These are phyloP conservation scores for Ilex paraguariensis DNA, from an alignment of 305 asterid genomes.

Conservation along the genomic window DNA sequence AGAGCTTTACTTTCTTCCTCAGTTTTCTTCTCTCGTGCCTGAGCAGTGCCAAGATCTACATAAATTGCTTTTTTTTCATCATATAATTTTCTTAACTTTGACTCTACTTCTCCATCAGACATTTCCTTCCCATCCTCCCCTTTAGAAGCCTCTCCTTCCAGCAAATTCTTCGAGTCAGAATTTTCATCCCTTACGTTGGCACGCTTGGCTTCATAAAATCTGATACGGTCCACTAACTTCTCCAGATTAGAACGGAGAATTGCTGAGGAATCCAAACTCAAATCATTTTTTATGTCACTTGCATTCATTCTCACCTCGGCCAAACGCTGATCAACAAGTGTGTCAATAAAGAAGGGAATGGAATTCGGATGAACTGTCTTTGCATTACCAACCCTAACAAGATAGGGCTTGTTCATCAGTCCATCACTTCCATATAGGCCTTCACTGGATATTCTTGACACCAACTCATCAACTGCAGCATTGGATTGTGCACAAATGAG, in stretches of 20 bases:
- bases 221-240: conserved; percentile 76
- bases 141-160: conserved; percentile 41
- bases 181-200: conserved; percentile 62
- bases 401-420: conserved; percentile 70
- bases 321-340: conserved; percentile 79
- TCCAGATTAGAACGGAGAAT: conserved; percentile 67
- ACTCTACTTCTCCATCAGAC: conserved; percentile 70
- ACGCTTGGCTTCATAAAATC: conserved; percentile 75
- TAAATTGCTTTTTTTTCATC: conserved; percentile 65
- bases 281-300: conserved; percentile 41
- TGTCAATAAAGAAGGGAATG: conserved; percentile 82
- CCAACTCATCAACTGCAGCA: conserved; percentile 98
- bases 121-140: conserved; percentile 42
- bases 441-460: conserved; percentile 76
- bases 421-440: conserved; percentile 83
- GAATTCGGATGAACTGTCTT: conserved; percentile 91
- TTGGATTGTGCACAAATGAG: conserved; percentile 98
- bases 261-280: conserved; percentile 41
- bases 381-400: conserved; percentile 93
- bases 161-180: conserved; percentile 34
- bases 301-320: conserved; percentile 49
- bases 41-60: conserved; percentile 67
- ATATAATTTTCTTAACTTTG: conserved; percentile 63
- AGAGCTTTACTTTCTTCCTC: conserved; percentile 81
- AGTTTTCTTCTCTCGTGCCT: conserved; percentile 73